These are phyloP conservation scores for Aspergillus cavernicola DNA, from an alignment of 495 filamentous ascomycete species.

Conservation along the genomic window DNA sequence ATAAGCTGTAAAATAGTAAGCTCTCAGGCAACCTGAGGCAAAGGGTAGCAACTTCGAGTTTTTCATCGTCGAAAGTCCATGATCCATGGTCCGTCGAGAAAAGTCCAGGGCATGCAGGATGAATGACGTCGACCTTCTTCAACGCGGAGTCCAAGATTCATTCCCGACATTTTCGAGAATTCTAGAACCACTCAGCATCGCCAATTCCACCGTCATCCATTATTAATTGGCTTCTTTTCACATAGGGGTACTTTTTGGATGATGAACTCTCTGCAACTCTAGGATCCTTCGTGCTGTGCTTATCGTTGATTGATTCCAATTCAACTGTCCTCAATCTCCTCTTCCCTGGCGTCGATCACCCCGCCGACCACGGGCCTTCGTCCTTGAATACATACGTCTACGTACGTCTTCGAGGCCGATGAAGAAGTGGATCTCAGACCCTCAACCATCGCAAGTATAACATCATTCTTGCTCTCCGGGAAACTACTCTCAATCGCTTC, in stretches of 20 bases:
- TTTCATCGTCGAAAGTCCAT: too few relatives aligned
- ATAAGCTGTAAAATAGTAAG: too few relatives aligned
- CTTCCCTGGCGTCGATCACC: background rate
- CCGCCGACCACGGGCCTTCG: background rate
- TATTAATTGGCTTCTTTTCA: background rate
- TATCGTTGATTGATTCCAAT: background rate
- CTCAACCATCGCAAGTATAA: slow-evolving; percentile 1
- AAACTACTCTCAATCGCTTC: background rate
- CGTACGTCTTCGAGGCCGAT: background rate
- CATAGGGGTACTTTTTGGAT: background rate
- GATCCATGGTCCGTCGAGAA: too few relatives aligned
- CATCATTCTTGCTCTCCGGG: slow-evolving; percentile 6
- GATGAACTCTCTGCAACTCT: background rate
- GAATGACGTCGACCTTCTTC: slow-evolving; percentile 3
- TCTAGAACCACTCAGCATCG: slow-evolving; percentile 1
- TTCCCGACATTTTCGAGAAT: background rate
- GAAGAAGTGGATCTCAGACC: background rate
- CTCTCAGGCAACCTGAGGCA: too few relatives aligned
- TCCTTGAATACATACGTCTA: background rate
- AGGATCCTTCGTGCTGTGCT: background rate
- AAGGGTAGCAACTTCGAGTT: too few relatives aligned
- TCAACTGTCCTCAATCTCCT: too few relatives aligned
- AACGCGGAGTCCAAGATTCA: background rate
- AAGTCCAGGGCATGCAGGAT: background rate
- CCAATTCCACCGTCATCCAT: slow-evolving; percentile 2